These are phyloP conservation scores for Aspergillus affinis DNA, from an alignment of 495 filamentous ascomycete species.

Conservation along the genomic window DNA sequence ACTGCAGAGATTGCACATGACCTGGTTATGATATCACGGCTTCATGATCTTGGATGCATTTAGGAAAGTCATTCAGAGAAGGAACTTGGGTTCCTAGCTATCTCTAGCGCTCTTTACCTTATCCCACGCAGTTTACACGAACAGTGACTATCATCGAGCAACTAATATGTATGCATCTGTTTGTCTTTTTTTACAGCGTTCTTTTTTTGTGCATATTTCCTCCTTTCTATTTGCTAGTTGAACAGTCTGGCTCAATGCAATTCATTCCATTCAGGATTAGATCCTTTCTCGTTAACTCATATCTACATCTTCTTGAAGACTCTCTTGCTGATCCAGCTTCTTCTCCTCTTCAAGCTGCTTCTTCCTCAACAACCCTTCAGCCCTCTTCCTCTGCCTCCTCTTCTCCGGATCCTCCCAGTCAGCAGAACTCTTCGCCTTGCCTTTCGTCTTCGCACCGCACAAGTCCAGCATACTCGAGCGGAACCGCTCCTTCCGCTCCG, in stretches of 20 bases:
- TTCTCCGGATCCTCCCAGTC: constrained; percentile 59
- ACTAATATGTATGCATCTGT: not conserved
- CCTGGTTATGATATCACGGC: not conserved
- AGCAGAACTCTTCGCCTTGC: constrained; percentile 19
- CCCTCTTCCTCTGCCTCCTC: constrained; percentile 59
- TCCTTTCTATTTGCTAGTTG: not conserved
- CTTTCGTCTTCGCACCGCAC: constrained; percentile 24
- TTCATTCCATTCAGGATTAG: not conserved
- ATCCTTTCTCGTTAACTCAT: not conserved
- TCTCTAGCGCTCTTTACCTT: not conserved
- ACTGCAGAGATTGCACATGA: not conserved
- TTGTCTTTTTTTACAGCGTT: not conserved
- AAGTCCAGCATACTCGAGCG: constrained; percentile 26
- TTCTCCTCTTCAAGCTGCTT: constrained; percentile 25
- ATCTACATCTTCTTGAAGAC: constrained; percentile 7
- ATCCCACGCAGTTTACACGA: not conserved
- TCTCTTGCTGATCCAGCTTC: constrained; percentile 13
- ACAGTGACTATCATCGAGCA: not conserved
- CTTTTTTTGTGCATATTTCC: not conserved
- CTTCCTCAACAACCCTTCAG: constrained; percentile 57
- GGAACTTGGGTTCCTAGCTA: not conserved
- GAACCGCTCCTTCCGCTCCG: constrained; percentile 66
- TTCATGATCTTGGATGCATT: not conserved
- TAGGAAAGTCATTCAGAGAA: not conserved
- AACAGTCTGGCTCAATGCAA: not conserved